Conservation (phyloP, 1,284 basidiomycete genomes). For the Rhodofomes roseus region DNA sequence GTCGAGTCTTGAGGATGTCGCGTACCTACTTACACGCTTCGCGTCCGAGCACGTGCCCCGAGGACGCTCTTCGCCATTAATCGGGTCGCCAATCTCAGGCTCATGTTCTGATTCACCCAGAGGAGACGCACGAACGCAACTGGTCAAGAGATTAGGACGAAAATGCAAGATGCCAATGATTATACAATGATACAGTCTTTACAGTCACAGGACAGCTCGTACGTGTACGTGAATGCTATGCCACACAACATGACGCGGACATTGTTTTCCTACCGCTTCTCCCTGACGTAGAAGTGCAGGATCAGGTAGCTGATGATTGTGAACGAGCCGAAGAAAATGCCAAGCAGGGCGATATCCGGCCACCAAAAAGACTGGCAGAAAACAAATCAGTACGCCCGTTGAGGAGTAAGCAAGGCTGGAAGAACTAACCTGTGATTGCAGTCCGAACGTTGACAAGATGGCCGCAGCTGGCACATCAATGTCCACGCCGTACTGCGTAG, state of each 20-base stretch:
- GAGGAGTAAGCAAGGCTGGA: neutral
- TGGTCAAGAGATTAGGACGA: neutral
- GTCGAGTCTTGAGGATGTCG: neutral
- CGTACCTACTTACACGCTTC: neutral
- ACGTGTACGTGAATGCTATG: neutral
- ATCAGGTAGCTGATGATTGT: slow-evolving; percentile 74
- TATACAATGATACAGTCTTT: neutral
- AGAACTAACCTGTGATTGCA: slow-evolving; percentile 69
- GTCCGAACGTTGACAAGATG: slow-evolving; percentile 86
- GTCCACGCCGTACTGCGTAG: slow-evolving; percentile 80
- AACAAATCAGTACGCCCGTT: slow-evolving; percentile 10
- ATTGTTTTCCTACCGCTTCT: slow-evolving; percentile 63
- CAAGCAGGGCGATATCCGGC: slow-evolving; percentile 84
- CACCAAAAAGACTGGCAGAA: slow-evolving; percentile 84
- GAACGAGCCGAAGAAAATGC: slow-evolving; percentile 80
- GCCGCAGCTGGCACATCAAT: slow-evolving; percentile 93
- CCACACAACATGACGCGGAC: neutral
- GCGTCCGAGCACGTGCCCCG: neutral
- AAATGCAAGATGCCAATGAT: neutral
- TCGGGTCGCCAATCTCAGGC: neutral
- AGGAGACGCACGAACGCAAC: too few species aligned
- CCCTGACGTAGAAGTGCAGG: slow-evolving; percentile 86
- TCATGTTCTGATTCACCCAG: too few species aligned
- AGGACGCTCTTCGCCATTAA: neutral
- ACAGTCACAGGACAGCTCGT: neutral